phyloP scores from a whole-genome alignment of 805 yeast genomes.

The Kazachstania viticola region DNA sequence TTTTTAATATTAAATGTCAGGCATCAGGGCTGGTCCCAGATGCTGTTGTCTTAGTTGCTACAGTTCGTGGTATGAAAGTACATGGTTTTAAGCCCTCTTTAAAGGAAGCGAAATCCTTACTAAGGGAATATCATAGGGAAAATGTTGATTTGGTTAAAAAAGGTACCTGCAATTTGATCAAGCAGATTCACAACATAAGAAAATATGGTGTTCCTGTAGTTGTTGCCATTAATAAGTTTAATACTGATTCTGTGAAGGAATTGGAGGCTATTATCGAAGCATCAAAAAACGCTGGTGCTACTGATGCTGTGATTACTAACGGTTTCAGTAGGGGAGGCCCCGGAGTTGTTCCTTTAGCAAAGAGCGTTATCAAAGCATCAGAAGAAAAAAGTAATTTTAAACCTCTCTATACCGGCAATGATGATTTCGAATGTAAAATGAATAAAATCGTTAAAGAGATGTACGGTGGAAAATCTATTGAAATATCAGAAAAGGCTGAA shows the following conservation, averaged over 20 bases:
- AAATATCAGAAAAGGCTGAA: constrained; percentile 57
- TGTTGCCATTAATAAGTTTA: constrained; percentile 86
- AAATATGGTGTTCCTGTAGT: constrained; percentile 85
- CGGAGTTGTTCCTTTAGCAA: constrained; percentile 78
- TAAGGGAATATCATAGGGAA: constrained; percentile 70
- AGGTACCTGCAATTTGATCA: constrained; percentile 82
- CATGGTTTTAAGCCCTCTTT: constrained; percentile 98
- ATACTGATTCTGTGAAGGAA: constrained; percentile 72
- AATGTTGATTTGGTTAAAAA: constrained; percentile 63
- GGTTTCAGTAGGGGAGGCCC: constrained; percentile 95
- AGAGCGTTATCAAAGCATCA: constrained; percentile 69
- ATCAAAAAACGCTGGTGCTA: constrained; percentile 85
- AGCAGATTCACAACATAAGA: constrained; percentile 79
- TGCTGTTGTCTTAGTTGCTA: constrained; percentile 87
- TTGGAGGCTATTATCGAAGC: constrained; percentile 68
- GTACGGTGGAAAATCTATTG: constrained; percentile 70
- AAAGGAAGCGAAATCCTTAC: constrained; percentile 82
- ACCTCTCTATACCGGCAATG: constrained; percentile 59
- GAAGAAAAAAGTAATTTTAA: constrained; percentile 37
- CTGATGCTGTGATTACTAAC: constrained; percentile 77
- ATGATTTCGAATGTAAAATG: constrained; percentile 56
- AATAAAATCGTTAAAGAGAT: constrained; percentile 56
- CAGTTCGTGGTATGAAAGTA: constrained; percentile 90
- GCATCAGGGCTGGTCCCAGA: constrained; percentile 82
- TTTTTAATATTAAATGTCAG: constrained; percentile 90